Conservation (phyloP, 148 eudicot genomes). For the Limonium bicolor region DNA sequence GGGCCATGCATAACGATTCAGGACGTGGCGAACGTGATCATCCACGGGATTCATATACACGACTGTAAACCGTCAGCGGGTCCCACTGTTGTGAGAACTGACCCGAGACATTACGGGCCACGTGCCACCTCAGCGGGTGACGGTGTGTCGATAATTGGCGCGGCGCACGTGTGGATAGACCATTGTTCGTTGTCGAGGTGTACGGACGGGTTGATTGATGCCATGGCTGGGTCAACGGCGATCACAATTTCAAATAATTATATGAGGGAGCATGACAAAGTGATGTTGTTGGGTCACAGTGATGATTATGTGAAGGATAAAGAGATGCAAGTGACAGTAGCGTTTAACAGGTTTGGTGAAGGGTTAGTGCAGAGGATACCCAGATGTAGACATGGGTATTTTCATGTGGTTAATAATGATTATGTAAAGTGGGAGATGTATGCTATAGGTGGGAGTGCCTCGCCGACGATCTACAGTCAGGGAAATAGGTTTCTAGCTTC, state of each 20-base stretch:
- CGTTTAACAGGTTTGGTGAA: constrained; percentile 38
- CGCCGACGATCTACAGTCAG: constrained; percentile 42
- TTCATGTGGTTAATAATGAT: constrained; percentile 65
- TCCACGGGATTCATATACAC: constrained; percentile 38
- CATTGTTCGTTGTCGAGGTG: constrained; percentile 45
- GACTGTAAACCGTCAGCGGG: constrained; percentile 51
- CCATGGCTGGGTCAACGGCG: constrained; percentile 40
- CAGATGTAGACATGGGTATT: constrained; percentile 55
- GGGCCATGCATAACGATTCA: constrained; percentile 59
- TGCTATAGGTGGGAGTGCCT: constrained; percentile 50
- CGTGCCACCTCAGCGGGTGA: constrained; percentile 49
- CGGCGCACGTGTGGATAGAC: constrained; percentile 50
- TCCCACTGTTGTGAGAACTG: constrained; percentile 36
- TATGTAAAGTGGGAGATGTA: constrained; percentile 54
- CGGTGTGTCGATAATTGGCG: constrained; percentile 48
- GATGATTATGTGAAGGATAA: constrained; percentile 26
- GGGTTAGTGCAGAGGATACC: constrained; percentile 52
- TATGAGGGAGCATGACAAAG: constrained; percentile 51
- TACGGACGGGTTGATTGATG: constrained; percentile 43
- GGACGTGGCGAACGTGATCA: constrained; percentile 28
- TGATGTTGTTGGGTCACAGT: constrained; percentile 49
- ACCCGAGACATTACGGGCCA: constrained; percentile 41
- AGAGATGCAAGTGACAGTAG: constrained; percentile 45
- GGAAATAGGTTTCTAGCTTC: constrained; percentile 51
- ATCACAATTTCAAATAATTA: constrained; percentile 47